These are phyloP conservation scores for Pyrenophora teres DNA, from an alignment of 2,329 filamentous ascomycete genomes.

Conservation along the genomic window DNA sequence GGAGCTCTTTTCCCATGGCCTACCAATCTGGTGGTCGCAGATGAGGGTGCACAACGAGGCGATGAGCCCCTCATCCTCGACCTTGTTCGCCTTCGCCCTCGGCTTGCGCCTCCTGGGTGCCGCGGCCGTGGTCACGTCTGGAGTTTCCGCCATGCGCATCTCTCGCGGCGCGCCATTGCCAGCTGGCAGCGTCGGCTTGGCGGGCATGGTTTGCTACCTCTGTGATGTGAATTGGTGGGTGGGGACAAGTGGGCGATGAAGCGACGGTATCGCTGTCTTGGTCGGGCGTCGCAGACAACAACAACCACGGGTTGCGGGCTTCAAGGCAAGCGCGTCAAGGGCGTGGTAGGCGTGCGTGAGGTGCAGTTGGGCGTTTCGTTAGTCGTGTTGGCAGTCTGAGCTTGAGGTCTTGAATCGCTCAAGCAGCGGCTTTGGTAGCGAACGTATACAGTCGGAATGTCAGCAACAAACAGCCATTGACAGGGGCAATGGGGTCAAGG, in stretches of 20 bases:
- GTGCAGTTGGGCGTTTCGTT: neutral
- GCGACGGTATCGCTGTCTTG: constrained; percentile 9
- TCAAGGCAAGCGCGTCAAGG: neutral
- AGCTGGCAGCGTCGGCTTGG: constrained; percentile 20
- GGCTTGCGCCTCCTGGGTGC: constrained; percentile 25
- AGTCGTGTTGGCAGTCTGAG: neutral
- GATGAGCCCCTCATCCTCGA: constrained; percentile 65
- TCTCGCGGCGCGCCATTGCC: constrained; percentile 14
- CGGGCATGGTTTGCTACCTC: constrained; percentile 19
- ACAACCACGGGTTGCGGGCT: neutral
- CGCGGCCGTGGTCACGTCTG: constrained; percentile 15
- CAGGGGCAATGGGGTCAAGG: constrained; percentile 2
- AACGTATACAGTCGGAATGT: constrained; percentile 18
- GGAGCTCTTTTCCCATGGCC: constrained; percentile 33
- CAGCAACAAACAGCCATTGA: constrained; percentile 32
- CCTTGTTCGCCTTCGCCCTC: constrained; percentile 50
- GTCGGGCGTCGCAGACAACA: neutral
- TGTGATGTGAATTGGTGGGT: neutral
- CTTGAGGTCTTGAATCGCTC: neutral
- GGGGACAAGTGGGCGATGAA: neutral
- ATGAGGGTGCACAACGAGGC: constrained; percentile 70
- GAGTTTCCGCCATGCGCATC: constrained; percentile 14
- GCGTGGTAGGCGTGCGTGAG: neutral
- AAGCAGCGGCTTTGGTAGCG: constrained; percentile 12
- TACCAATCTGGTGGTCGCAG: constrained; percentile 81